Base-by-base conservation (phyloP, 257 asterid species). In the Handroanthus guayacan region DNA sequence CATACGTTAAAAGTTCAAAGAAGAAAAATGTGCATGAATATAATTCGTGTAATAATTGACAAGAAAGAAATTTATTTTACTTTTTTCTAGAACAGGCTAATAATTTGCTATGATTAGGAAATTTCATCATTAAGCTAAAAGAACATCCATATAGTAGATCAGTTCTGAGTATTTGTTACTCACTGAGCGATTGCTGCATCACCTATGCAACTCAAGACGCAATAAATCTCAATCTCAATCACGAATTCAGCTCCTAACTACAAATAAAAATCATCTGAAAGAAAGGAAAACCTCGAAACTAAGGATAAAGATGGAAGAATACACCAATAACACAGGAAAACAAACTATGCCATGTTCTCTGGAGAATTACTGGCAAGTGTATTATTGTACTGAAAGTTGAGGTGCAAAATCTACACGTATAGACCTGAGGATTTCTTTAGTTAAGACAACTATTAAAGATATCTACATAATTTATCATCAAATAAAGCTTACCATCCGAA, bases 301-400 rank as follows among this genome's bases (percentile, higher is more conserved):
- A 47, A 48, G 14, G 12, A 69, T 62, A 69, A 69, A 34, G 34
- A 34, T 20, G 31, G 25, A 69, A 34, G 20, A 69, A 69, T 51
- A 25, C 14, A 25, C 44, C 34, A 50, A 14, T 8, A 51, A 67
- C 16, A 62, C 6, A 68, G 52, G 60, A 71, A 14, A 61, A 60
- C 37, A 47, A 37, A 73, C 18, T n/a, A 54, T 43, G 51, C 50
- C 55, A 44, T 38, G 58, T 12, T 66, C 67, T 52, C 62, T 17
- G 16, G 25, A 64, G 10, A 63, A 31, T 34, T 25, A 37, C 56
- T 18, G 55, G 37, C 31, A 66, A 12, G 12, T 34, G 41, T 2
- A 57, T 66, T 56, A 60, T 66, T 2, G 2, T 20, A 67, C 12
- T 31, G 36, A 45, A 60, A 51, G 16, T 10, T 4, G 57, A 62